Evolutionary conservation across 768 basidiomycete genomes (phyloP).

Genomic region (Lactifluus echinatus): DNA sequence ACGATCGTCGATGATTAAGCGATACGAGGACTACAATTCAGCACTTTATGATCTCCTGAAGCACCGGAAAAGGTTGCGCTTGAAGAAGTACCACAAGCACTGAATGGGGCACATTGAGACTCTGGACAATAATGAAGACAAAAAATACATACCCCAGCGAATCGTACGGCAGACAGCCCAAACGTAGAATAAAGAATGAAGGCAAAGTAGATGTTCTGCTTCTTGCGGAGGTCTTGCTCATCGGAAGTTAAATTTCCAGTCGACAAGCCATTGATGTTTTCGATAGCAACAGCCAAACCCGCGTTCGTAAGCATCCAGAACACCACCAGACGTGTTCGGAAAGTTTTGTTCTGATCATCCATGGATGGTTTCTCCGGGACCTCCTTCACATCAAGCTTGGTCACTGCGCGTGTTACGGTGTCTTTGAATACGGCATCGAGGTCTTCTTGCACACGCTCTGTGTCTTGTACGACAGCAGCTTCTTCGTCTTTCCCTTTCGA

Average conservation of each 20-base stretch:
- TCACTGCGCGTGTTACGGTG: constrained; percentile 80
- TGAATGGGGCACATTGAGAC: constrained; percentile 24
- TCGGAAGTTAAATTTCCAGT: constrained; percentile 34
- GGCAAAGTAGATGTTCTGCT: constrained; percentile 60
- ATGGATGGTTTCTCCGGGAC: constrained; percentile 67
- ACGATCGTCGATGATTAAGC: background rate
- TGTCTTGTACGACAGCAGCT: constrained; percentile 75
- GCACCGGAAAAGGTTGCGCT: constrained; percentile 72
- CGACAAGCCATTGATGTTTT: constrained; percentile 60
- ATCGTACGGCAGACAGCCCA: constrained; percentile 59
- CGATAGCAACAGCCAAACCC: constrained; percentile 60
- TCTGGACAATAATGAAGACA: background rate
- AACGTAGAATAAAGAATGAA: constrained; percentile 80
- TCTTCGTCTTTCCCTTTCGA: constrained; percentile 71
- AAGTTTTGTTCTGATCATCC: constrained; percentile 88
- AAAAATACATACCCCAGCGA: constrained; percentile 54
- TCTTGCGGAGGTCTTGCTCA: constrained; percentile 29
- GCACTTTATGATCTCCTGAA: constrained; percentile 59
- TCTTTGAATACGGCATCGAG: constrained; percentile 88
- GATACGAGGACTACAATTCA: constrained; percentile 10
- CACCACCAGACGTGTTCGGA: constrained; percentile 81
- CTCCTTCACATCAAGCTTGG: constrained; percentile 60
- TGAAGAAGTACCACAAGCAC: constrained; percentile 81
- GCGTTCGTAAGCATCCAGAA: constrained; percentile 77
- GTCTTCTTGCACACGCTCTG: constrained; percentile 74